Base-by-base conservation (phyloP, 1,139 yeast genomes). In the Torulaspora pretoriensis region DNA sequence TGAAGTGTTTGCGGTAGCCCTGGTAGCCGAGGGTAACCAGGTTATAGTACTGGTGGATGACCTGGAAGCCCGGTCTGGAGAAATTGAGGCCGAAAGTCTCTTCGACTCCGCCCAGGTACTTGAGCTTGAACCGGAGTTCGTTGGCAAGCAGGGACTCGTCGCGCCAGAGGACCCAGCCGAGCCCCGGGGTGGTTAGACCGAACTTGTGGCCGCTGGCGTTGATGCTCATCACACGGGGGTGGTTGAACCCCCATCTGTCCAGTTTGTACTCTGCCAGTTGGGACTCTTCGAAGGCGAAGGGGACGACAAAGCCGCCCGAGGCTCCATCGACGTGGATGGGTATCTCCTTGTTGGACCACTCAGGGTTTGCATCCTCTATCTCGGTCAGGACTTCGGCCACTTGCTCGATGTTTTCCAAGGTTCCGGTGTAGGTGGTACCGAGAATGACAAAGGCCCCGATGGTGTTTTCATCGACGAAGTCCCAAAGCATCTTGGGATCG, bases 301-400 rank as follows among this genome's bases (percentile, higher is more conserved):
- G 96, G 2, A 95, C 95, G 30, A 87, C 78, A 61, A 89, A 80
- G 1, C 84, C 97, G 46, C 97, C 97, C 35, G 89, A 79, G 1
- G 97, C 97, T 53, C 94, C 97, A 65, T 89, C 97, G 31, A 89
- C 94, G 62, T 89, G 97, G 60, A 89, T 88, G 45, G 94, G 88
- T 50, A 71, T 55, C 2, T 95, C 95, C 5, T 75, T 80, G 61
- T 85, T 83, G 28, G 51, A 43, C 64, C 63, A 59, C 3, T 51
- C 48, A 9, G 64, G 60, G 45, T 60, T 46, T 25, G 53, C 49
- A 50, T 71, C 65, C 63, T 89, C 81, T 53, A 78, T 75, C 46
- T 81, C 78, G 62, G 84, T 92, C 51, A 89, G 72, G 22, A 83
- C 68, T 13, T 75, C 64, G 35, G 78, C 67, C 37, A 88, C 80